phyloP scores from a whole-genome alignment of 441 rosid species.

The Hura crepitans region DNA sequence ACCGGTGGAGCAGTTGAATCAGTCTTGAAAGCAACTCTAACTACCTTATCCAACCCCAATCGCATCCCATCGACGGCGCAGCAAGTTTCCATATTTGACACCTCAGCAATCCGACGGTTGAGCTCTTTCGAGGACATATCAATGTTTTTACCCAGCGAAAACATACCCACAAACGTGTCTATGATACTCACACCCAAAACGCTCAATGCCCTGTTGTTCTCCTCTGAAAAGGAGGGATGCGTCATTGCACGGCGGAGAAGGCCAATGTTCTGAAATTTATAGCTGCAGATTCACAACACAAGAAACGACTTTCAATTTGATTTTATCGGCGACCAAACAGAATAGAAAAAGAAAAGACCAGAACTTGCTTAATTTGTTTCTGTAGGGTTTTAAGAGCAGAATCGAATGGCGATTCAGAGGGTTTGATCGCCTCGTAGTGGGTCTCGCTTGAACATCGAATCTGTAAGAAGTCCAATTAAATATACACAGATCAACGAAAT shows the following conservation, averaged over 20 bases:
- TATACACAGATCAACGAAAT: too few species aligned
- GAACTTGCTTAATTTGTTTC: slow-evolving; percentile 42
- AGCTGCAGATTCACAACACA: neutral
- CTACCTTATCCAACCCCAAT: slow-evolving; percentile 51
- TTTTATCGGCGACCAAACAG: neutral
- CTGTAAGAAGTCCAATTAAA: slow-evolving; percentile 3
- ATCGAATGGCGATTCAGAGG: slow-evolving; percentile 40
- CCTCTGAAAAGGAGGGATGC: slow-evolving; percentile 62
- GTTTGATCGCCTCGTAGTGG: slow-evolving; percentile 20
- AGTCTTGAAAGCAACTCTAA: slow-evolving; percentile 58
- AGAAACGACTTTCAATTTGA: neutral
- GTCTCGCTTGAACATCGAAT: neutral
- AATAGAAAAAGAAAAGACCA: neutral
- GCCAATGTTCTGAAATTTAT: slow-evolving; percentile 19
- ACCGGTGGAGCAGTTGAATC: slow-evolving; percentile 40
- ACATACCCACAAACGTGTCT: slow-evolving; percentile 31
- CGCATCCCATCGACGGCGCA: slow-evolving; percentile 58
- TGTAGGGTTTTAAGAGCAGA: slow-evolving; percentile 47
- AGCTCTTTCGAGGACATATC: slow-evolving; percentile 54
- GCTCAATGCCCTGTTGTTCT: slow-evolving; percentile 55
- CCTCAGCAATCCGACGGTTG: slow-evolving; percentile 34
- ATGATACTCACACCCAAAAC: slow-evolving; percentile 17
- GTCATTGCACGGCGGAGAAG: slow-evolving; percentile 34
- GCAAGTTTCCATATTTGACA: slow-evolving; percentile 47
- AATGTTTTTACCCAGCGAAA: slow-evolving; percentile 34